Evolutionary conservation across 306 rosid species (phyloP), one percentile per base, ranked within the genome.

Genomic region (Begonia peltatifolia): DNA sequence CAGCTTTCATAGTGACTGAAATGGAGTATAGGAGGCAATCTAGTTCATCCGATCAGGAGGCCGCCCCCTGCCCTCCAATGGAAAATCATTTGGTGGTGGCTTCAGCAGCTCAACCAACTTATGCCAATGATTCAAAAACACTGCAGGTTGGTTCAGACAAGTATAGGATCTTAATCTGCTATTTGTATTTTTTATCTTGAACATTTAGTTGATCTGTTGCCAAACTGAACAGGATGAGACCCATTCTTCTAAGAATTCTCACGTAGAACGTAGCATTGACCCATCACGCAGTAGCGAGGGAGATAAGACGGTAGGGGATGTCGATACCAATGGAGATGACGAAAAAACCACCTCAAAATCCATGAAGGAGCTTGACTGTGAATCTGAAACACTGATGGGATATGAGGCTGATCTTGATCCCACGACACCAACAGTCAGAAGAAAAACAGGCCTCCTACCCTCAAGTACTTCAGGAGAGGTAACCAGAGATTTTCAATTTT

Each of bases 1-100:
- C 70, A 20, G 13, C 41, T 57, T 63, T 17, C 49, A 10, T n/a
- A 44, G 14, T 44, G 8, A 30, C n/a, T 44, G 48, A 44, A 10
- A 44, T 44, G 14, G 48, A n/a, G 14, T 10, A 44, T n/a, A 10
- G 4, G 48, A 44, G 12, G 14, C 12, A 44, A 10, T 11, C n/a
- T 44, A 44, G 48, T 44, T 44, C 48, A 10, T 44, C 48, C 4
- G 14, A 44, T 44, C 5, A 7, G 14, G 5, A 44, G 48, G n/a
- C 48, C 48, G 0, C 48, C 6, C 48, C 48, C 48, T 44, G 48
- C 48, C 2, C 14, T n/a, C 11, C 23, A 20, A 20, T 20, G 23
- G 23, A 20, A 20, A 20, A 20, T 20, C 46, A 42, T 42, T 12
- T 42, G 46, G 46, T 12, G 46, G 46, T 9, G 11, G 46, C 2